Evolutionary conservation across 1,284 basidiomycete species (phyloP).

Genomic region (Puccinia polysora): DNA sequence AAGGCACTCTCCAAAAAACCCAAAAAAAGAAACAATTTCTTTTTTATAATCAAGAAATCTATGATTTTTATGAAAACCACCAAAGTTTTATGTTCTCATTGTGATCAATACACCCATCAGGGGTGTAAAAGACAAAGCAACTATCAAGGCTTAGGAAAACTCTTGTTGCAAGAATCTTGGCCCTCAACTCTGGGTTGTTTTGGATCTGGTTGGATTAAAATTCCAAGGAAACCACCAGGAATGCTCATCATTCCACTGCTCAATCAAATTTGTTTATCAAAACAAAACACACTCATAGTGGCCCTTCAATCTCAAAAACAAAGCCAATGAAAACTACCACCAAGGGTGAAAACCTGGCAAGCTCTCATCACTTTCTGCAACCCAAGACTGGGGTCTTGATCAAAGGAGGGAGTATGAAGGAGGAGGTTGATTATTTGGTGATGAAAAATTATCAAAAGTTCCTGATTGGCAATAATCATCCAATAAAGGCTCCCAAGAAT

Average conservation of each 20-base stretch:
- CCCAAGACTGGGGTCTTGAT: constrained; percentile 56
- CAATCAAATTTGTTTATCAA: neutral
- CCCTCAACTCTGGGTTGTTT: constrained; percentile 76
- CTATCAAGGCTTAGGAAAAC: constrained; percentile 56
- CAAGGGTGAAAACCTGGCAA: constrained; percentile 52
- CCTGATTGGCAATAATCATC: constrained; percentile 53
- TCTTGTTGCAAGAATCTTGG: constrained; percentile 59
- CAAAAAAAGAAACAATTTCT: constrained; percentile 60
- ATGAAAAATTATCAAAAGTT: constrained; percentile 42
- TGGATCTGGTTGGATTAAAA: constrained; percentile 69
- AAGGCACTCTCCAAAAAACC: constrained; percentile 62
- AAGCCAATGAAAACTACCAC: constrained; percentile 45
- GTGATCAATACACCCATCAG: constrained; percentile 71
- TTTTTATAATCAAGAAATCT: constrained; percentile 68
- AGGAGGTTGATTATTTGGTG: neutral
- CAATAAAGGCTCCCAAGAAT: constrained; percentile 60
- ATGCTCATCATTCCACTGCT: too few species aligned
- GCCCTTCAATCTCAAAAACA: constrained; percentile 51
- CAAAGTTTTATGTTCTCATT: constrained; percentile 77
- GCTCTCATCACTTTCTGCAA: constrained; percentile 54
- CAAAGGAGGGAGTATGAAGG: constrained; percentile 45
- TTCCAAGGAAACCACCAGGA: constrained; percentile 39
- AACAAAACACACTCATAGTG: constrained; percentile 46
- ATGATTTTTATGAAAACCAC: constrained; percentile 74
- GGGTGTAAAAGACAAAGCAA: constrained; percentile 66